A percentile compares a stretch with the other conserved stretches of the same genome.
Evolutionary conservation across 352 stramenopile species (phyloP).

Genomic region (Pythium vanterpoolii): DNA sequence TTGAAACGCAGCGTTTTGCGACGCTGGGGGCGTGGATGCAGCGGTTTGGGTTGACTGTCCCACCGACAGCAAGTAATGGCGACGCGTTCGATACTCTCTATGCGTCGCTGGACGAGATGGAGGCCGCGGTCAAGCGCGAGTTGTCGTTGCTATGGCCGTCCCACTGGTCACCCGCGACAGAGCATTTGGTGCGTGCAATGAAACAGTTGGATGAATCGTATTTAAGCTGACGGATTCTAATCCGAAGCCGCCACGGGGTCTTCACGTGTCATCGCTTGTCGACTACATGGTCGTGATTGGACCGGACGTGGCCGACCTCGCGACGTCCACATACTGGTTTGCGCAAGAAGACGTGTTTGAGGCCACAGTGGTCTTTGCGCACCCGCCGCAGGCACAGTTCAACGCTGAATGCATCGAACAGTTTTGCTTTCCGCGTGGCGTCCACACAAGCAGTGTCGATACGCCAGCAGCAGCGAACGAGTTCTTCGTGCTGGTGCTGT

Average conservation of each 20-base stretch:
- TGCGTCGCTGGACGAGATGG: conserved; percentile 21
- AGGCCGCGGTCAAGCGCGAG: conserved; percentile 20
- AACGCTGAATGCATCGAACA: conserved; percentile 67
- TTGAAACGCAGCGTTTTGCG: conserved; percentile 19
- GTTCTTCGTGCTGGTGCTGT: conserved; percentile 27
- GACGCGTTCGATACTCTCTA: conserved; percentile 25
- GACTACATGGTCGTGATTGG: conserved; percentile 27
- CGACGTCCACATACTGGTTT: conserved; percentile 5
- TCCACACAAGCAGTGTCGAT: conserved; percentile 3
- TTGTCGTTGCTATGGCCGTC: conserved; percentile 9
- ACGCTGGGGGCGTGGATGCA: conserved; percentile 21
- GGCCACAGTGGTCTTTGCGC: conserved; percentile 55
- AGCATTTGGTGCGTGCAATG: neutral
- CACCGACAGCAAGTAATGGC: neutral
- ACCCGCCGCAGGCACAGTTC: conserved; percentile 64
- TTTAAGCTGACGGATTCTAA: neutral
- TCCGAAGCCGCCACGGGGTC: neutral
- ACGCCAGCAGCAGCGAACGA: neutral
- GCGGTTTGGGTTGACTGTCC: conserved; percentile 13
- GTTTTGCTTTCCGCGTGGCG: conserved; percentile 63
- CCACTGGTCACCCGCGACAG: neutral
- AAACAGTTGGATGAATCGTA: neutral
- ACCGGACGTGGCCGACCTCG: conserved; percentile 21
- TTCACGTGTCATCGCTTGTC: neutral
- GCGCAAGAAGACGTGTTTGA: conserved; percentile 43